Base-by-base conservation (phyloP, 164 flowering plant species). In the Vitis riparia region DNA sequence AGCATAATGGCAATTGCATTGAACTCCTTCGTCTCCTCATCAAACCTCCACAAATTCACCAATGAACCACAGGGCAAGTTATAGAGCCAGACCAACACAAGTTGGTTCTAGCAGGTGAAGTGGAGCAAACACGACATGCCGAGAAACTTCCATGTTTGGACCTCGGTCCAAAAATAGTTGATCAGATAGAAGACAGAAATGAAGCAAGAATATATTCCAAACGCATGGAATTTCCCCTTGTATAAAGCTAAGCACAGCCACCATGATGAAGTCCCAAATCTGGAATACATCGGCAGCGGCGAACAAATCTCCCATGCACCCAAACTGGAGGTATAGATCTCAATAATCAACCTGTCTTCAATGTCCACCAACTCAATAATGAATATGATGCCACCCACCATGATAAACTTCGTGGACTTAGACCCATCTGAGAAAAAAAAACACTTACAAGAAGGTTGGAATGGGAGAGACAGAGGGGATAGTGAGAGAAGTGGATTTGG, bases 1-100 rank as follows among this genome's bases (percentile, higher is more conserved):
- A 90, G 94, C 94, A 89, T 89, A 11, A 79, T 68, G 5, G 80
- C 84, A n/a, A 89, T 75, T 78, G 82, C 89, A 15, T 82, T 79
- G 58, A 82, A 82, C 71, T 85, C 89, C 89, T 87, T 82, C 10
- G 80, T 82, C n/a, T 29, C 51, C 63, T 86, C 87, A 59, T 86
- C 86, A 17, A 87, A 62, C 53, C 58, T 77, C 94, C 91, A 89
- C 74, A 87, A 59, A 58, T 77, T 78, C 65, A 86, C 84, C 12
- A 80, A 79, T 2, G 82, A 67, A 11, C 87, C 88, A 7, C 37
- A 30, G 0, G 80, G 76, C 1, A 68, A 52, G 59, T 75, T 77
- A 71, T 90, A 83, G 30, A 87, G 75, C 6, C 90, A 17, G 19
- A 17, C 19, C 19, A 17, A 17, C 19, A 0, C 19, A 17, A 17